phyloP scores from a whole-genome alignment of 257 asterid genomes.

The Nicotiana noctiflora region DNA sequence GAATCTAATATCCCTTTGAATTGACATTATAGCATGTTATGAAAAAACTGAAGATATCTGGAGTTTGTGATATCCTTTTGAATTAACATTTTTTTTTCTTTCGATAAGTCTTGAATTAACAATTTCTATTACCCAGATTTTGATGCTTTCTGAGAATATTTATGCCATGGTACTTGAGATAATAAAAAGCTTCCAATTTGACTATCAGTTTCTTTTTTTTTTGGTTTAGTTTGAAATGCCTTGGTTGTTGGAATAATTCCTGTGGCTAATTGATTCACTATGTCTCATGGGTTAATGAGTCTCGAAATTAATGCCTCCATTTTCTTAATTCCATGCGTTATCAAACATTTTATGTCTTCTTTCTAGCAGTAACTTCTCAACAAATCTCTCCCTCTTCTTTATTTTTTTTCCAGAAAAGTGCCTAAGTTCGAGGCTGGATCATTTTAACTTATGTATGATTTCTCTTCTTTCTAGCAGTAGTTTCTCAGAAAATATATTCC shows the following conservation, averaged over 20 bases:
- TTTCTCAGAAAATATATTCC: background rate
- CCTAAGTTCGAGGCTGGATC: background rate
- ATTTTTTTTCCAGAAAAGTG: background rate
- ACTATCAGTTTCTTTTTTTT: background rate
- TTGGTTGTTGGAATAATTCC: background rate
- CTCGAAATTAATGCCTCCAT: background rate
- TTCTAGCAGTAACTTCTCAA: background rate
- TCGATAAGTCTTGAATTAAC: background rate
- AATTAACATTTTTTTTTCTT: background rate
- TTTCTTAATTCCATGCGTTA: background rate
- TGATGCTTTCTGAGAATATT: background rate
- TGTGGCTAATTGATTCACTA: background rate
- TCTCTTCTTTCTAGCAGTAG: background rate
- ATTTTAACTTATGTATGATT: background rate
- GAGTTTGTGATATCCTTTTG: background rate
- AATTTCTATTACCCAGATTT: background rate
- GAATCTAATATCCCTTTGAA: background rate
- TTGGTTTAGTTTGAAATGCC: background rate
- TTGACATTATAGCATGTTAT: background rate
- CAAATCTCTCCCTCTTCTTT: background rate
- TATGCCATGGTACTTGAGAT: background rate
- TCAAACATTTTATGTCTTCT: background rate
- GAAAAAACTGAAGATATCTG: background rate
- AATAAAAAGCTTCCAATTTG: background rate
- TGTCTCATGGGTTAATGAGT: background rate